phyloP scores from a whole-genome alignment of 208 protist species.

The Sergeia podlipaevii region DNA sequence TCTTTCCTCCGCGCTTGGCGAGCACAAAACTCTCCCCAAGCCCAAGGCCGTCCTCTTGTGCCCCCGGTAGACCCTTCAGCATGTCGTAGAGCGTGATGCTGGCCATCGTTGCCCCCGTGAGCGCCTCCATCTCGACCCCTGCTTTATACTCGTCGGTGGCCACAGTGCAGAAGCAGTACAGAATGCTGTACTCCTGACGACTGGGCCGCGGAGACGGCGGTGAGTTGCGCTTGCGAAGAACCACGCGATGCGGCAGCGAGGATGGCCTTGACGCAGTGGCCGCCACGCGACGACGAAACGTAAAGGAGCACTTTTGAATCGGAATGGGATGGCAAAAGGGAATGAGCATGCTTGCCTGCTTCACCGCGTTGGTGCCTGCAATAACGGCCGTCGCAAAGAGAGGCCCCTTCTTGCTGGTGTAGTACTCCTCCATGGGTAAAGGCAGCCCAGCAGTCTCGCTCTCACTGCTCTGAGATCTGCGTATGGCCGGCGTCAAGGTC shows the following conservation, averaged over 20 bases:
- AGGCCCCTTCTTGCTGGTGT: constrained; percentile 78
- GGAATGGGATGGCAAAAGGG: constrained; percentile 94
- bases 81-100: constrained; percentile 90
- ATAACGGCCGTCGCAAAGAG: constrained; percentile 86
- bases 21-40: constrained; percentile 82
- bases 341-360: constrained; percentile 89
- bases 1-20: constrained; percentile 66
- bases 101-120: constrained; percentile 90
- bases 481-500: constrained; percentile 41
- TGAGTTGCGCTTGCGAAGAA: constrained; percentile 52
- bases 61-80: constrained; percentile 62
- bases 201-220: constrained; percentile 22
- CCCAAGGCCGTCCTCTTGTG: constrained; percentile 79
- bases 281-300: constrained; percentile 61
- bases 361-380: constrained; percentile 93
- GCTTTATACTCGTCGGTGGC: constrained; percentile 78
- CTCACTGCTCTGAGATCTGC: constrained; percentile 13
- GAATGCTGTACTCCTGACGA: constrained; percentile 55
- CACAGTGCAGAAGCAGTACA: constrained; percentile 89
- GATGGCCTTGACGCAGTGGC: constrained; percentile 28
- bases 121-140: constrained; percentile 96
- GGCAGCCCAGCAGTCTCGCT: not conserved
- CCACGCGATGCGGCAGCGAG: constrained; percentile 73
- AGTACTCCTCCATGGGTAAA: constrained; percentile 76
- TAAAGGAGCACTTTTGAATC: constrained; percentile 89